Base-by-base conservation (phyloP, 495 filamentous ascomycete species). In the Thermothielavioides terrestris region DNA sequence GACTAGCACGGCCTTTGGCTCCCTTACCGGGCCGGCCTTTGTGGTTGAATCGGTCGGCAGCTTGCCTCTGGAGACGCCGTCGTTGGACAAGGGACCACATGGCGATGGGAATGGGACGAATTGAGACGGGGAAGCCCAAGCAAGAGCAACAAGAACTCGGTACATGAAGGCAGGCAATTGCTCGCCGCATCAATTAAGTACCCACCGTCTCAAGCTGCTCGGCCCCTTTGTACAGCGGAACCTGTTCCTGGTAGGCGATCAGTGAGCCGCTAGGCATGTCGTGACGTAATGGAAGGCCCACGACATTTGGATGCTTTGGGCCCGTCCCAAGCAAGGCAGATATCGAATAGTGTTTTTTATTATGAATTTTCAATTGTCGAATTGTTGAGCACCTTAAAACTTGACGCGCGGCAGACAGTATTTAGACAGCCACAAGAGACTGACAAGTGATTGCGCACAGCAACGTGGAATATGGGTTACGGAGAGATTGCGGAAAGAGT, bases 1-100 rank as follows among this genome's bases (percentile, higher is more conserved):
- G 11, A 20, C 0, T 20, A 9, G 9, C 7, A 34, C 12, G 8
- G 31, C 7, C n/a, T 6, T 38, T n/a, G 20, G 4, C 11, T 12
- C n/a, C 11, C 11, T 34, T 34, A 9, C n/a, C 10, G n/a, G 31
- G 11, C 3, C 5, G 31, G n/a, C n/a, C n/a, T 6, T 39, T 11
- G 18, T 39, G 9, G 18, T 23, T 17, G 8, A 4, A 18, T 20
- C 23, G 4, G 17, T 12, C 4, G 20, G 22, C n/a, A 17, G 36
- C 46, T 12, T 31, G 38, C 42, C 36, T 55, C 14, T 35, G 46
- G 11, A 55, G 40, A 1, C 41, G 52, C 18, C 46, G 52, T 9
- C 41, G 43, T 40, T 55, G 47, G 6, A 50, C 26, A 11, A 53
- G 7, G 5, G 50, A 53, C 50, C 50, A 53, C 50, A 53, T 53